Conservation (phyloP, 208 protist species). For the Wallacemonas sp. region DNA sequence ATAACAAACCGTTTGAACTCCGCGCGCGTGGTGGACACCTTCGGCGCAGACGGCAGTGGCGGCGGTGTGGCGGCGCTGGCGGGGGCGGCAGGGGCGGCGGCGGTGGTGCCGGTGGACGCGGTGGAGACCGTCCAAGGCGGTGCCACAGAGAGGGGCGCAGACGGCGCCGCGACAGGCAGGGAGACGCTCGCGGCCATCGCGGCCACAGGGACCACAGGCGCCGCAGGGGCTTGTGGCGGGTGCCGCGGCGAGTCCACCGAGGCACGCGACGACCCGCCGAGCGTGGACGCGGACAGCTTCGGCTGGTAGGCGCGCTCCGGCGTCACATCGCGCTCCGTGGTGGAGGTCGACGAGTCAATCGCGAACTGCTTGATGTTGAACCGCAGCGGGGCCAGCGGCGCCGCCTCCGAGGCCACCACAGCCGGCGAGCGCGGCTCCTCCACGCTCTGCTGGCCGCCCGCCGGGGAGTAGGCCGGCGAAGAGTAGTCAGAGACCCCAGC, state of each 20-base stretch:
- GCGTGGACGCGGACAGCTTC: constrained; percentile 19
- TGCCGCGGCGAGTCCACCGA: constrained; percentile 18
- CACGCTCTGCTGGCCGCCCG: background rate
- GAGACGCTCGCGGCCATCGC: background rate
- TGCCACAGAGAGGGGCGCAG: background rate
- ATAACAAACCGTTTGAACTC: constrained; percentile 60
- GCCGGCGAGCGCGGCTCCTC: constrained; percentile 8
- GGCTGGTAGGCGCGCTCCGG: constrained; percentile 27
- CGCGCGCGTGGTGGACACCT: constrained; percentile 9
- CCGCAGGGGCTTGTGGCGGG: background rate
- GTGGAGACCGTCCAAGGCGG: constrained; percentile 6
- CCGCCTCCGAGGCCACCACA: background rate
- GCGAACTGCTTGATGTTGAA: constrained; percentile 14
- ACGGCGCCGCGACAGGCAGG: background rate
- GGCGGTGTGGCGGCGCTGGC: constrained; percentile 11
- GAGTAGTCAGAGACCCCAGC: background rate
- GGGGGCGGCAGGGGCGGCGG: background rate
- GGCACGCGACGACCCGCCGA: constrained; percentile 13
- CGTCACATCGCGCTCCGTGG: constrained; percentile 12
- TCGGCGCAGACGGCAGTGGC: constrained; percentile 19
- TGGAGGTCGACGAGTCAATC: constrained; percentile 10
- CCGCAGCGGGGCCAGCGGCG: background rate
- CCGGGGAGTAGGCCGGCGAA: background rate
- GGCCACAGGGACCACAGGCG: background rate
- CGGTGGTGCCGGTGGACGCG: background rate